Base-by-base conservation (phyloP, 495 filamentous ascomycete species). In the Usnea hakonensis region DNA sequence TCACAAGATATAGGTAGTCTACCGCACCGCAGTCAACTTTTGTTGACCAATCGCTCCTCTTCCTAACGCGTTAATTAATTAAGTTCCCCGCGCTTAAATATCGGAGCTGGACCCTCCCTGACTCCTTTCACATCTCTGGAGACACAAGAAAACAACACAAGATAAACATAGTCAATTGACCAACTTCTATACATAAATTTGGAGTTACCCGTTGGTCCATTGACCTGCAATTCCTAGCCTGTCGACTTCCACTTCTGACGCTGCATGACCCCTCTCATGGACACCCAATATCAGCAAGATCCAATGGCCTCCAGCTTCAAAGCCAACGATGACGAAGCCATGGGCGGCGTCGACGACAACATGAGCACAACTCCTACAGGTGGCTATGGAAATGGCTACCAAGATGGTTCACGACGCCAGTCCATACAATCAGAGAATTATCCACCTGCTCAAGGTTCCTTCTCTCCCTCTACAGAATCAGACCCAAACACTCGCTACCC, bases 391-490 rank as follows among this genome's bases (percentile, higher is more conserved):
- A 67, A 64, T 38, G 69, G 63, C 38, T 69, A 72, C 50, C 56
- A 63, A 65, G 77, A 77, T 66, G 78, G 78, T 60, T 74, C 65
- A 21, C 67, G 60, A 30, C 62, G 80, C 64, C 78, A 77, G 58
- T 73, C 74, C 60, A 72, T 75, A 59, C 77, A 72, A 53, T 70
- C 79, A 33, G 66, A 74, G 44, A 77, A 79, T 40, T 78, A 78
- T 60, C 70, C 75, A 58, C 71, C 75, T 46, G 71, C 77, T 26
- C 69, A 72, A 58, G 75, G 71, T 35, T 77, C 77, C 58, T 74
- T 77, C 52, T 71, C 72, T 32, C 69, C 73, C 17, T 66, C 74
- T 5, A 72, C 74, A 44, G 77, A 82, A 40, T 72, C 68, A 37
- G 77, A 82, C 43, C 71, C 73, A 26, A 72, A 67, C 32, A 65